Evolutionary conservation across 2,329 filamentous ascomycete genomes (phyloP).

Genomic region (Xylaria sp.): DNA sequence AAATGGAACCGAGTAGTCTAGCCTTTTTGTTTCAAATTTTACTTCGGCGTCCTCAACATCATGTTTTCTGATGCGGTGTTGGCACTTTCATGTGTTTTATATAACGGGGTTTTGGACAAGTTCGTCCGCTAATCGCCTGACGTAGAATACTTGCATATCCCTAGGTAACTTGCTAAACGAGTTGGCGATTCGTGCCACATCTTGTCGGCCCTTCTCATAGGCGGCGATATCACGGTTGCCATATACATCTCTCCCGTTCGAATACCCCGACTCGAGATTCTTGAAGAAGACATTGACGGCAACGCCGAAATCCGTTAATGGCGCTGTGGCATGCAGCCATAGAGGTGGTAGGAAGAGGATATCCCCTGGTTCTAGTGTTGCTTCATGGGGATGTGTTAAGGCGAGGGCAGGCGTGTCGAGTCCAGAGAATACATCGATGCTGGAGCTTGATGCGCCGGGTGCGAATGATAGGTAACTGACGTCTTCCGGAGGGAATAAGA

Average conservation of each 20-base stretch:
- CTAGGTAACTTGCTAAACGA: constrained; percentile 72
- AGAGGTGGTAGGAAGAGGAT: constrained; percentile 83
- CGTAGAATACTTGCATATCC: constrained; percentile 79
- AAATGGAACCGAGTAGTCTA: neutral
- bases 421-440: constrained; percentile 74
- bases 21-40: neutral
- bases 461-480: constrained; percentile 76
- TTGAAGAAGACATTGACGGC: constrained; percentile 93
- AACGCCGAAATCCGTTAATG: constrained; percentile 70
- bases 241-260: constrained; percentile 83
- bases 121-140: constrained; percentile 77
- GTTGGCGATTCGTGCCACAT: constrained; percentile 73
- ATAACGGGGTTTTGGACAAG: constrained; percentile 53
- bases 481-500: constrained; percentile 83
- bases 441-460: constrained; percentile 83
- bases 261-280: constrained; percentile 74
- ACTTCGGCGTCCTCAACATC: neutral
- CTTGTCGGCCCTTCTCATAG: constrained; percentile 82
- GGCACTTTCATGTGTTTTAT: constrained; percentile 16
- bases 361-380: constrained; percentile 75
- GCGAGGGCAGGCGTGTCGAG: constrained; percentile 55
- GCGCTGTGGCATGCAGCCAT: constrained; percentile 82
- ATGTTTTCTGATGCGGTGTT: neutral
- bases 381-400: constrained; percentile 73
- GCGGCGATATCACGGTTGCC: constrained; percentile 86